A percentile compares a stretch with the other conserved stretches of the same genome.
Conservation (phyloP, 2,329 filamentous ascomycete species). For the Claviceps arundinis region DNA sequence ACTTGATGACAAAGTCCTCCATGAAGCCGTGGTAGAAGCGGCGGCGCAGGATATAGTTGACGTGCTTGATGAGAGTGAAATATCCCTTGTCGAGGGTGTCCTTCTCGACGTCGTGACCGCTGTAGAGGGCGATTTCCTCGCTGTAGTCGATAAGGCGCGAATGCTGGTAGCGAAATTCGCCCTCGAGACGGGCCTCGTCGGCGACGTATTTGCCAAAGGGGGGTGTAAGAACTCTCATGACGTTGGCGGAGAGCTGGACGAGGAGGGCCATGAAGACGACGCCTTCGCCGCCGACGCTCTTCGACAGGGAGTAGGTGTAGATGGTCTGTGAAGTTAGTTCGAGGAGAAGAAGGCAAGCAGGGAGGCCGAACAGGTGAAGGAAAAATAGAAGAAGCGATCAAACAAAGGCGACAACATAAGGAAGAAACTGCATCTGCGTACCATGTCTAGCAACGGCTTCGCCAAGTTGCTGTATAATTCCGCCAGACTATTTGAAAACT, state of each 20-base stretch:
- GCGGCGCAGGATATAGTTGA: constrained; percentile 83
- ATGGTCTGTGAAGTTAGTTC: constrained; percentile 41
- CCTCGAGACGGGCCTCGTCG: constrained; percentile 86
- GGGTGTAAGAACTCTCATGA: constrained; percentile 89
- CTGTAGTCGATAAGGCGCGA: constrained; percentile 89
- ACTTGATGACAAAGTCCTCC: constrained; percentile 99
- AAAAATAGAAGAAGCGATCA: too few species aligned
- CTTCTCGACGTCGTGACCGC: constrained; percentile 87
- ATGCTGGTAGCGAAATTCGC: constrained; percentile 93
- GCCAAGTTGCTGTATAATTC: constrained; percentile 94
- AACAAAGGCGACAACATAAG: background rate
- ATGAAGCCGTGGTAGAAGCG: constrained; percentile 97
- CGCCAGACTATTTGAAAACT: constrained; percentile 88
- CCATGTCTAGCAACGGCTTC: constrained; percentile 88
- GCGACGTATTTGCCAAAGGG: constrained; percentile 97
- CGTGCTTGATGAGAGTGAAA: constrained; percentile 97
- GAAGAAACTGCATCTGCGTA: constrained; percentile 21
- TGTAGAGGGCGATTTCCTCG: constrained; percentile 87
- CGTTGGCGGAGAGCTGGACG: constrained; percentile 80
- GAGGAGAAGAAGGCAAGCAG: background rate
- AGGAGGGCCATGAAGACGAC: constrained; percentile 90
- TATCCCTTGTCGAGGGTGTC: constrained; percentile 96
- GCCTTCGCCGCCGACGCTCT: constrained; percentile 90
- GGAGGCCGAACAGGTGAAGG: background rate
- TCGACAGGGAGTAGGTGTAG: constrained; percentile 87